Base-by-base conservation (phyloP, 257 asterid genomes). In the Rauvolfia tetraphylla region DNA sequence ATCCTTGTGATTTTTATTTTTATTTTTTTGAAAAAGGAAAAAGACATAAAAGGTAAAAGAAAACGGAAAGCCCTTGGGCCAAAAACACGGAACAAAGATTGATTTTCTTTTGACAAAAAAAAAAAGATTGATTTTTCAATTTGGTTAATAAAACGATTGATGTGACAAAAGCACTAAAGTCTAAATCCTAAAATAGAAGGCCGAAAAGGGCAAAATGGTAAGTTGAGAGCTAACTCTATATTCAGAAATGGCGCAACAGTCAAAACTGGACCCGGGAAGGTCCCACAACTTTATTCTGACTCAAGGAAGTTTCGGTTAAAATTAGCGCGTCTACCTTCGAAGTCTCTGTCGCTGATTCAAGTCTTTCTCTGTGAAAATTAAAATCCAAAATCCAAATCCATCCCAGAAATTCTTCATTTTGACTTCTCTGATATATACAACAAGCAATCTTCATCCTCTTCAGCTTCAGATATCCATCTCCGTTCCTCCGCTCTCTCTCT, bases 321-420 rank as follows among this genome's bases (percentile, higher is more conserved):
- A 65, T 12, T n/a, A 75, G 72, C 85, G 83, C 81, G 76, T 74
- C 48, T 59, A 44, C 77, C 61, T 67, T 72, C 76, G 66, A 79
- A 14, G 80, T 72, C 78, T 51, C 38, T 58, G 42, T 62, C 80
- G 42, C 46, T 66, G 29, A 57, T 68, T 81, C 8, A 17, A 20
- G 20, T 54, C n/a, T 23, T 18, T 49, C 68, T 72, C 42, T 71
- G 59, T 33, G 39, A 75, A 72, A 65, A 71, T 36, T 71, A 25
- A 10, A 17, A 56, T 58, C 53, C 54, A 17, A 58, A 62, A 42
- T 2, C 58, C 36, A 17, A 31, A 56, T 5, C 42, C 22, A 56
- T 36, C 33, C 18, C 63, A 46, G 39, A 34, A 62, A 67, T 68
- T 66, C 61, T 62, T 34, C n/a, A 36, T 68, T 65, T 57, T 81